Evolutionary conservation across 768 basidiomycete species (phyloP), one percentile per base, ranked within the genome.

Genomic region (Filobasidium wieringae): DNA sequence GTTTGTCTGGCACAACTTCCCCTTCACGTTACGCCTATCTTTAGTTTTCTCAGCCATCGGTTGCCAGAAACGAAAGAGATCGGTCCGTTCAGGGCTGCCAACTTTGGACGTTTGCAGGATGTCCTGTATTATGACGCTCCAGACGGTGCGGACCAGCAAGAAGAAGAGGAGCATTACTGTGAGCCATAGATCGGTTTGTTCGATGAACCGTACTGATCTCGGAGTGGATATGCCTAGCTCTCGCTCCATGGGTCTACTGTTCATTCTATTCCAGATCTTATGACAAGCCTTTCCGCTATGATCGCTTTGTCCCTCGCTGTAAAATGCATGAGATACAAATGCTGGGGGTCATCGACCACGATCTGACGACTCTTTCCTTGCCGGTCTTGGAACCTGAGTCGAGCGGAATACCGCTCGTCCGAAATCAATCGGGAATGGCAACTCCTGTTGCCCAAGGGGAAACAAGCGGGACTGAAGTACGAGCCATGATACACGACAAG

Each of bases 301-400:
- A 64, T 63, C 91, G 93, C 60, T 97, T 96, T 69, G 78, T 96
- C 26, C 85, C 89, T 5, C 82, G 93, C 30, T 90, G 87, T n/a
- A 88, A 88, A 75, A 93, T 95, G 89, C 88, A 90, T 66, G 88
- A 92, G 68, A 89, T 95, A 36, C 87, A 95, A 68, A 92, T 88
- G 87, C 80, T 95, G 1, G 92, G 92, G 6, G 76, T 93, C 8
- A 77, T 93, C 41, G 90, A 90, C 63, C 87, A 92, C 64, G 90
- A 93, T 64, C 84, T 95, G 30, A 82, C 89, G 22, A 84, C 88
- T 4, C 91, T 95, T 59, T 86, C 87, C 61, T 82, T 95, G 12
- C 91, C 92, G 1, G 53, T 68, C 11, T 61, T 73, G 17, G 67
- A 70, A 30, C 84, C 84, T 0, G 50, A 62, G 34, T 37, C 49